Conservation (phyloP, 2,329 filamentous ascomycete genomes). For the Ophiostoma ulmi region DNA sequence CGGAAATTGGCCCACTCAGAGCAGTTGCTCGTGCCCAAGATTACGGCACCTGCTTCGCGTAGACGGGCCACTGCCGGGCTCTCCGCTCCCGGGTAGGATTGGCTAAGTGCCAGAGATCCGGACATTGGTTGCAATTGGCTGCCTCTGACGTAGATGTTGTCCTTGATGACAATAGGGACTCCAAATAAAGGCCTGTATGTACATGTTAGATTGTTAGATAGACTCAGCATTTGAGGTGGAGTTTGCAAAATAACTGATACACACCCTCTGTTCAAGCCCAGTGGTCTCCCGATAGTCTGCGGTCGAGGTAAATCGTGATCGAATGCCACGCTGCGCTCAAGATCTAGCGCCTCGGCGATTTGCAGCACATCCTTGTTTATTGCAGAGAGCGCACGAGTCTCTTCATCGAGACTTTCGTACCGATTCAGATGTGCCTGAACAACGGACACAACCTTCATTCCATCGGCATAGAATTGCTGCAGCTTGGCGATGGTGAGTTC, state of each 20-base stretch:
- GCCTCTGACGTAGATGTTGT: conserved; percentile 55
- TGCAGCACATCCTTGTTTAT: conserved; percentile 38
- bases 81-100: conserved; percentile 21
- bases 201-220: not conserved
- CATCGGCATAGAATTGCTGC: conserved; percentile 31
- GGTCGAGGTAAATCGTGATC: too few relatives aligned
- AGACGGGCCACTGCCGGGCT: conserved; percentile 29
- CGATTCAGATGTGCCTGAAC: conserved; percentile 32
- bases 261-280: too few relatives aligned
- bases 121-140: conserved; percentile 49
- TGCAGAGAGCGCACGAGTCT: conserved; percentile 35
- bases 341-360: conserved; percentile 38
- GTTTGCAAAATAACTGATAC: too few relatives aligned
- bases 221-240: too few relatives aligned
- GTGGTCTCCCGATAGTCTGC: too few relatives aligned
- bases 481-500: conserved; percentile 36
- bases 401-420: conserved; percentile 36
- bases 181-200: conserved; percentile 21
- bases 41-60: conserved; percentile 22
- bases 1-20: conserved; percentile 27
- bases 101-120: conserved; percentile 57
- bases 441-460: conserved; percentile 38
- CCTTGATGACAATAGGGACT: conserved; percentile 41
- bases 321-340: conserved; percentile 21
- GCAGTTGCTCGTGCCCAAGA: conserved; percentile 26